These are phyloP conservation scores for Phylloporus scabripes DNA, from an alignment of 768 basidiomycete genomes.

Conservation along the genomic window DNA sequence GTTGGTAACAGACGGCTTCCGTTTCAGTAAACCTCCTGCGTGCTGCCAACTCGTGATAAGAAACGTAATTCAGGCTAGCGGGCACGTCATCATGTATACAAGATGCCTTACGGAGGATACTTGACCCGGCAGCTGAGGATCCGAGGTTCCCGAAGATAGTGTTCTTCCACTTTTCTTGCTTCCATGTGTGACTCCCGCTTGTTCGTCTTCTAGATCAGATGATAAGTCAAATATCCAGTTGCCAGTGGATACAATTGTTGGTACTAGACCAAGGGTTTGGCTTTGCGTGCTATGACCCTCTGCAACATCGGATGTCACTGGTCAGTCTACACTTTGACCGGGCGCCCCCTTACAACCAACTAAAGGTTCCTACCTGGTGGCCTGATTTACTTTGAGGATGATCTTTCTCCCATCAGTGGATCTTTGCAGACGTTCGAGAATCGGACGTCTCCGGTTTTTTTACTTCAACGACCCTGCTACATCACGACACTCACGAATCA, in stretches of 20 bases:
- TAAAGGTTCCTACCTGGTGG: no score
- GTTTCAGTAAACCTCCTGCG: neutral
- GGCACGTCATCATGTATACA: neutral
- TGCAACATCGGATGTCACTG: constrained; percentile 6
- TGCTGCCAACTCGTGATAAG: neutral
- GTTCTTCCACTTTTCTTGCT: neutral
- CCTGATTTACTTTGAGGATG: neutral
- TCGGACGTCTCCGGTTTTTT: neutral
- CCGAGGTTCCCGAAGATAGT: neutral
- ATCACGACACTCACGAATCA: constrained; percentile 3
- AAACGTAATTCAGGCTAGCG: neutral
- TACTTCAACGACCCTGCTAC: neutral
- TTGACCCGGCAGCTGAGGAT: no score
- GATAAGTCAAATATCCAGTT: neutral
- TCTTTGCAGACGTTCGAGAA: constrained; percentile 1
- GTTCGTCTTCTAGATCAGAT: neutral
- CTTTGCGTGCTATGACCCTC: neutral
- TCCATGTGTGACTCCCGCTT: neutral
- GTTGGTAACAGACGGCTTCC: neutral
- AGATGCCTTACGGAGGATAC: no score
- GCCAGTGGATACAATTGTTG: no score
- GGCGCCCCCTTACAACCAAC: no score
- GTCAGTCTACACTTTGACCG: constrained; percentile 1
- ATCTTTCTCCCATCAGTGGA: neutral
- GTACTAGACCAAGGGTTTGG: neutral